Conservation (phyloP, 441 rosid species). For the Jatropha multifida region DNA sequence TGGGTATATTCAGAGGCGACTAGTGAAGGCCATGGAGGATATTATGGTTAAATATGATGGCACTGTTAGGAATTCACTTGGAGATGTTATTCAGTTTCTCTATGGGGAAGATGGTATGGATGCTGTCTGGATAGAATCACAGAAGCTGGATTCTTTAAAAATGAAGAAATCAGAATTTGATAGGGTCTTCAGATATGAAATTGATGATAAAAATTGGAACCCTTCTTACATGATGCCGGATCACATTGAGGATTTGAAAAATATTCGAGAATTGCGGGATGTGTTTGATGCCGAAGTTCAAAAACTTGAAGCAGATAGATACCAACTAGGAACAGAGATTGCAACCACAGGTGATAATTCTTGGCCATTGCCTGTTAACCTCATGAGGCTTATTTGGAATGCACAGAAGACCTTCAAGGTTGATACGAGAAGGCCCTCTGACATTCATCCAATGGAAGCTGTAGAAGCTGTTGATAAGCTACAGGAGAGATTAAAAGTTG, state of each 20-base stretch:
- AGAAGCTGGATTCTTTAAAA: conserved; percentile 86
- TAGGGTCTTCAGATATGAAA: conserved; percentile 72
- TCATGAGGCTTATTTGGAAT: conserved; percentile 88
- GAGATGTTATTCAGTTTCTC: conserved; percentile 97
- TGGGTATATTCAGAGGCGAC: conserved; percentile 97
- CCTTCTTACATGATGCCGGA: conserved; percentile 74
- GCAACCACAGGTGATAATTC: conserved; percentile 83
- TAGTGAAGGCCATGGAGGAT: conserved; percentile 99
- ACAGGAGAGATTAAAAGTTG: conserved; percentile 96
- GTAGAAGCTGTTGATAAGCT: conserved; percentile 97
- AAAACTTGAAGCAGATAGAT: conserved; percentile 78
- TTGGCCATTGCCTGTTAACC: conserved; percentile 96
- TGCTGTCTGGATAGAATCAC: conserved; percentile 94
- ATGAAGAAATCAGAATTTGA: conserved; percentile 82
- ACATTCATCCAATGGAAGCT: conserved; percentile 96
- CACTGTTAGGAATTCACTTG: conserved; percentile 94
- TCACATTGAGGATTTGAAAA: conserved; percentile 82
- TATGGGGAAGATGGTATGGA: conserved; percentile 99
- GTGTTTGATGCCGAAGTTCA: conserved; percentile 92
- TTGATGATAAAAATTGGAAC: conserved; percentile 79
- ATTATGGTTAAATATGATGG: conserved; percentile 99
- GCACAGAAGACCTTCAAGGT: conserved; percentile 94
- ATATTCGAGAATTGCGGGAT: conserved; percentile 77
- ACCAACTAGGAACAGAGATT: conserved; percentile 83
- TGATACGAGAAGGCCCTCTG: conserved; percentile 75